Base-by-base conservation (phyloP, 108 stramenopile species). In the Skeletonema marinoi region DNA sequence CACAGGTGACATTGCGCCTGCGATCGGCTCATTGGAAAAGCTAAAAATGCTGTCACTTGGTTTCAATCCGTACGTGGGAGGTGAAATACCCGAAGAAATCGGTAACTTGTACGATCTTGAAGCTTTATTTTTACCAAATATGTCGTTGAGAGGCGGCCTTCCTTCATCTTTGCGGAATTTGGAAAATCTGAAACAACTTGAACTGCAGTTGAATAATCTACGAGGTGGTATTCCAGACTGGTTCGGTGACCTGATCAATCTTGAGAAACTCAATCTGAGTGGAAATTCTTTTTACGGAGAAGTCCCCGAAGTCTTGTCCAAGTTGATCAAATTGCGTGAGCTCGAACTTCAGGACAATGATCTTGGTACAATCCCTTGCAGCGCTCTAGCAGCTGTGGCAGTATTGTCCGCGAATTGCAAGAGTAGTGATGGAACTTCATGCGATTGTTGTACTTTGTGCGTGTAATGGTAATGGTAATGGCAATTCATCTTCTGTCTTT, bases 1-100 rank as follows among this genome's bases (percentile, higher is more conserved):
- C 8, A 60, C 56, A 8, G 84, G 84, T 8, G 64, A 38, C 9
- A 81, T 86, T 59, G 78, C 74, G 8, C 33, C 78, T 11, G 68
- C 73, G 30, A 42, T 86, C 33, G 85, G 78, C 6, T 10, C 41
- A 42, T 38, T 86, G 44, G 50, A 38, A 29, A 67, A 82, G 10
- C 61, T 86, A 68, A 39, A 64, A 32, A 62, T 74, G 63, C 60
- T 83, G 35, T 73, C 72, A 25, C 48, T 83, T 38, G 66, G 72
- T 33, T 32, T 30, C 59, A 78, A 77, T 32, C 11, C 19, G 9
- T 60, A 48, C 12, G 60, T 83, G 36, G 50, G 39, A 3, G 82
- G 82, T n/a, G 56, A 59, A 14, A 83, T 83, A 46, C 82, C 82
- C 0, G 6, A 7, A 21, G 63, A 38, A 21, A 66, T 78, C 36